These are phyloP conservation scores for Acanthamoeba royreba DNA, from an alignment of 208 protist genomes.

Conservation along the genomic window DNA sequence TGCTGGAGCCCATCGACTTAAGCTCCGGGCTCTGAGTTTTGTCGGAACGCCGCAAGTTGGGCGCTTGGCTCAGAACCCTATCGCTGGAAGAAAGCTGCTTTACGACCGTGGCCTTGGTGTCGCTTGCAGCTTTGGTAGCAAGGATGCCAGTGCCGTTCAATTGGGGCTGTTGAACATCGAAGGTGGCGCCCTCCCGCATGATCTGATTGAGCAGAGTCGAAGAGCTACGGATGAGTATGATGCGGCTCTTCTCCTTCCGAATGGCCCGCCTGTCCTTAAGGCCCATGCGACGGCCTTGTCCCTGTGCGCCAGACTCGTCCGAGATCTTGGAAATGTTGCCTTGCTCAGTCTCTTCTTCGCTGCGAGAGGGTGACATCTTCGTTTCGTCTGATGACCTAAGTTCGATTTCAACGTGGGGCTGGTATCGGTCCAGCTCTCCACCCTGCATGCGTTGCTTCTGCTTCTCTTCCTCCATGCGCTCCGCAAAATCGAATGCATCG, in stretches of 20 bases:
- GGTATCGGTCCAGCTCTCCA: background rate
- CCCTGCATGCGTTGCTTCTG: background rate
- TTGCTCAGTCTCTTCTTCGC: background rate
- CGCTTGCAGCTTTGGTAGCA: no score
- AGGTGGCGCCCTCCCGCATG: background rate
- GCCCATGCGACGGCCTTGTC: background rate
- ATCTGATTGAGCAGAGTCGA: background rate
- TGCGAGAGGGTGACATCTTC: background rate
- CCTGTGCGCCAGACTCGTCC: background rate
- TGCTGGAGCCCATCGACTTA: background rate
- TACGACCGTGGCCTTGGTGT: no score
- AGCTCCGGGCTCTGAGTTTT: no score
- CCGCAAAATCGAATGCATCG: background rate
- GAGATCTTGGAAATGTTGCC: background rate
- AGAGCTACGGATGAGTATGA: background rate
- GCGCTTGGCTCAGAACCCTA: no score
- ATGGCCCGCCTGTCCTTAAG: background rate
- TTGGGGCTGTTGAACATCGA: background rate
- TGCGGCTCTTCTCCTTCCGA: slow-evolving; percentile 27
- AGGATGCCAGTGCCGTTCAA: background rate
- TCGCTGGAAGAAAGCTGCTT: no score
- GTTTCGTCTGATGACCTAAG: background rate
- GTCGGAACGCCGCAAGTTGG: no score
- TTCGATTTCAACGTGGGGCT: background rate
- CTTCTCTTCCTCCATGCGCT: background rate